These are phyloP conservation scores for Leccinum solheimii DNA, from an alignment of 1,284 basidiomycete genomes.

Conservation along the genomic window DNA sequence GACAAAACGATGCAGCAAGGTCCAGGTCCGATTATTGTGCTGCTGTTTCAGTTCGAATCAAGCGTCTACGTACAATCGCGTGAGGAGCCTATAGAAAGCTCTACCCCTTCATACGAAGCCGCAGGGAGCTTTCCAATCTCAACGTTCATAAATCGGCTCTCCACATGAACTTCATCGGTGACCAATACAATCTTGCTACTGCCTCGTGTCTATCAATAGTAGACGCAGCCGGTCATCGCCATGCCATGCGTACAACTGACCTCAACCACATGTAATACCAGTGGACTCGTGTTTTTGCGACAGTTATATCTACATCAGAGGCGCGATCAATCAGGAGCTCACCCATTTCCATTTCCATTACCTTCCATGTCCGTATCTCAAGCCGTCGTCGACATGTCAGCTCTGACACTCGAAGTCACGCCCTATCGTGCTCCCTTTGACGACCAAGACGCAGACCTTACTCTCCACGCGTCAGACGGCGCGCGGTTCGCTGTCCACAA, in stretches of 20 bases:
- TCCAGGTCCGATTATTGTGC: slow-evolving; percentile 5
- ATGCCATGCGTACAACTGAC: slow-evolving; percentile 30
- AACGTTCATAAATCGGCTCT: not conserved
- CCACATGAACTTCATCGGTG: not conserved
- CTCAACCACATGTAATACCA: slow-evolving; percentile 29
- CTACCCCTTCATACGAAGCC: slow-evolving; percentile 9
- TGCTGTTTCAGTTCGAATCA: slow-evolving; percentile 4
- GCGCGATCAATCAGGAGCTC: slow-evolving; percentile 16
- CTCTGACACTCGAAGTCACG: slow-evolving; percentile 30
- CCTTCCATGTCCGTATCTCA: slow-evolving; percentile 34
- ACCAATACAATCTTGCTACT: slow-evolving; percentile 5
- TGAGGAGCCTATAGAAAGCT: not conserved
- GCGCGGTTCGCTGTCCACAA: slow-evolving; percentile 36
- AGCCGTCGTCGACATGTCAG: slow-evolving; percentile 22
- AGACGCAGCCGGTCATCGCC: slow-evolving; percentile 19
- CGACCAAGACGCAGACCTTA: slow-evolving; percentile 33
- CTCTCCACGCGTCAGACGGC: slow-evolving; percentile 34
- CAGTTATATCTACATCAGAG: slow-evolving; percentile 32
- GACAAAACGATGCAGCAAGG: not conserved
- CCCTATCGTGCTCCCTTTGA: slow-evolving; percentile 33
- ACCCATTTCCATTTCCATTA: slow-evolving; percentile 10
- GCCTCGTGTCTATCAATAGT: slow-evolving; percentile 29
- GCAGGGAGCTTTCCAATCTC: slow-evolving; percentile 24
- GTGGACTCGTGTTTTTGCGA: slow-evolving; percentile 14
- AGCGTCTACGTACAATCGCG: slow-evolving; percentile 21